Base-by-base conservation (phyloP, 805 yeast genomes). In the Schwanniomyces occidentalis region DNA sequence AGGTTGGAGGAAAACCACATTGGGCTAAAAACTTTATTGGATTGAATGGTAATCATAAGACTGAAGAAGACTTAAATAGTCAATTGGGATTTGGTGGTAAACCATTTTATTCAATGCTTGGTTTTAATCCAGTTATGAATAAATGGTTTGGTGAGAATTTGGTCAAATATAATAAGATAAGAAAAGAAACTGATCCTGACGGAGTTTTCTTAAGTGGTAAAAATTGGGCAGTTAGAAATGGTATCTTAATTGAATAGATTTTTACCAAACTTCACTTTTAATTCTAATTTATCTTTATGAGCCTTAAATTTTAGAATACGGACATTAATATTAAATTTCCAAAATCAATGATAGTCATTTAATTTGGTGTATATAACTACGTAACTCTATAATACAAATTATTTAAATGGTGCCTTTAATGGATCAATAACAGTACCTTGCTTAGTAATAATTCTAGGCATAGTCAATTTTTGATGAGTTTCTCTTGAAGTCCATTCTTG, bases 1-100 rank as follows among this genome's bases (percentile, higher is more conserved):
- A 77, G 17, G 89, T 84, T 18, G 89, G 85, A 23, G 99, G 99
- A 27, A 85, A 81, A 57, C 99, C 99, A 2, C 99, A 91, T 60
- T 91, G 99, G 99, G 99, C 99, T 12, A 91, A 91, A 69, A 90
- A 89, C 61, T 91, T 88, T 58, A 68, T 85, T 37, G 95, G 95
- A 1, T 47, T 65, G 30, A 56, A 54, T 10, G 65, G 63, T 8
- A 64, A 75, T 3, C 61, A 61, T 40, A 49, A 47, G 38, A 44
- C 64, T 2, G 45, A 40, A 7, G 57, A 43, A 32, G 75, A 71
- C 34, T 56, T 66, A 30, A 54, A 65, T 26, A 68, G 64, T 36
- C 73, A 68, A 46, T 37, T 62, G 32, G 49, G 45, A 9, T 65
- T 46, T 43, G 73, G 73, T 2, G 74, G 70, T 1, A 63, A 65